phyloP scores from a whole-genome alignment of 768 basidiomycete genomes.

The Termitomyces eurrhizus region DNA sequence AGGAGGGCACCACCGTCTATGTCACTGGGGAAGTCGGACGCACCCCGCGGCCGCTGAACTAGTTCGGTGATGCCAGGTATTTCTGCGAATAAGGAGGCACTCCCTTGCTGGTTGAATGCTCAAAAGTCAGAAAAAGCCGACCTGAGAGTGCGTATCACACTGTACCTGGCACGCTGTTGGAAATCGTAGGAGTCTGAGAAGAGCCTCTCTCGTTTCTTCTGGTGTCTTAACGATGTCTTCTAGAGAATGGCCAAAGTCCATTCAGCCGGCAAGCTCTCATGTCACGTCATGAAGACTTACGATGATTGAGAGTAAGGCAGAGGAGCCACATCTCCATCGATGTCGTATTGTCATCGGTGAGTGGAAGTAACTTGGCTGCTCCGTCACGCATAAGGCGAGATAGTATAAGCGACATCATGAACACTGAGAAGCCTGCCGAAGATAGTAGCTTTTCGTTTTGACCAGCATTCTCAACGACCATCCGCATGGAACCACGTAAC shows the following conservation, averaged over 20 bases:
- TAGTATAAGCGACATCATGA: slow-evolving; percentile 29
- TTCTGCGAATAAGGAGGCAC: neutral
- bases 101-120: neutral
- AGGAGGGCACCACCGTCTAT: slow-evolving; percentile 24
- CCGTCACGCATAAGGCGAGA: slow-evolving; percentile 11
- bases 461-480: slow-evolving; percentile 55
- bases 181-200: slow-evolving; percentile 40
- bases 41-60: neutral
- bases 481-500: slow-evolving; percentile 54
- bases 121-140: neutral
- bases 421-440: slow-evolving; percentile 34
- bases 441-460: slow-evolving; percentile 44
- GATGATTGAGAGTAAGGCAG: slow-evolving; percentile 33
- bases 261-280: neutral
- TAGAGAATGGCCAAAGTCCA: slow-evolving; percentile 17
- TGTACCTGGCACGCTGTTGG: slow-evolving; percentile 23
- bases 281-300: slow-evolving; percentile 25
- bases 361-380: slow-evolving; percentile 4
- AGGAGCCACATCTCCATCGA: slow-evolving; percentile 37
- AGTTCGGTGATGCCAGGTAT: neutral
- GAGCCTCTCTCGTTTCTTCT: slow-evolving; percentile 33
- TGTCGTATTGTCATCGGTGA: slow-evolving; percentile 15
- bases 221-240: slow-evolving; percentile 33
- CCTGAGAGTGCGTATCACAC: neutral
- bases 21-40: slow-evolving; percentile 4